These are phyloP conservation scores for Colletotrichum plurivorum DNA, from an alignment of 2,329 filamentous ascomycete species.

Conservation along the genomic window DNA sequence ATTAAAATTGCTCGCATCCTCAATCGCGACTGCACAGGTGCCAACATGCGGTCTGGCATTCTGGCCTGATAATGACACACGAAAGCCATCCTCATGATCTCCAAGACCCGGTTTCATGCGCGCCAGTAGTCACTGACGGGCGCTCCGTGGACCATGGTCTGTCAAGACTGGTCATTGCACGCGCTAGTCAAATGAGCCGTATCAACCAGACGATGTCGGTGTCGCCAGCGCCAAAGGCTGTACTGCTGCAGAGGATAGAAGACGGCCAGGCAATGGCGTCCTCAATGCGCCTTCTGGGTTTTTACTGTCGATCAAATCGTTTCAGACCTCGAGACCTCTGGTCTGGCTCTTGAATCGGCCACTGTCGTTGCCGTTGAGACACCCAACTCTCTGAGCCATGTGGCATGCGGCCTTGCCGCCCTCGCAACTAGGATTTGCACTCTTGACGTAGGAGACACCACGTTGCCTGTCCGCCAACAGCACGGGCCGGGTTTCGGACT, in stretches of 20 bases:
- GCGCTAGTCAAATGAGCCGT: conserved; percentile 35
- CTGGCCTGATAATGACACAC: conserved; percentile 37
- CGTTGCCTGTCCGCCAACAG: conserved; percentile 23
- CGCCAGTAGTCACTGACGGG: conserved; percentile 26
- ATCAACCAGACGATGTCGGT: conserved; percentile 19
- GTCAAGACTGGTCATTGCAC: conserved; percentile 27
- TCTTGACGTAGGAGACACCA: conserved; percentile 5
- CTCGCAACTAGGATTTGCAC: neutral
- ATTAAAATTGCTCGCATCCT: conserved; percentile 7
- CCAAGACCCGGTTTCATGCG: conserved; percentile 34
- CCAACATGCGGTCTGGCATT: conserved; percentile 23
- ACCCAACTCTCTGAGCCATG: neutral
- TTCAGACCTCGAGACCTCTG: neutral
- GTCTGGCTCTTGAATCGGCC: neutral
- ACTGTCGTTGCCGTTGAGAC: neutral
- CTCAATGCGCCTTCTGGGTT: neutral
- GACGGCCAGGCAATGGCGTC: too few relatives aligned
- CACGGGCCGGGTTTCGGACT: conserved; percentile 8
- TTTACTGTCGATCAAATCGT: neutral
- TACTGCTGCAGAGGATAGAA: neutral
- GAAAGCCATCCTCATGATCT: conserved; percentile 6
- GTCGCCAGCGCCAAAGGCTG: neutral
- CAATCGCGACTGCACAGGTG: conserved; percentile 25
- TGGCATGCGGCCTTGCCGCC: neutral
- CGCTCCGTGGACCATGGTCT: conserved; percentile 22